Conservation (phyloP, 352 stramenopile species). For the Phytophthora crassamura region DNA sequence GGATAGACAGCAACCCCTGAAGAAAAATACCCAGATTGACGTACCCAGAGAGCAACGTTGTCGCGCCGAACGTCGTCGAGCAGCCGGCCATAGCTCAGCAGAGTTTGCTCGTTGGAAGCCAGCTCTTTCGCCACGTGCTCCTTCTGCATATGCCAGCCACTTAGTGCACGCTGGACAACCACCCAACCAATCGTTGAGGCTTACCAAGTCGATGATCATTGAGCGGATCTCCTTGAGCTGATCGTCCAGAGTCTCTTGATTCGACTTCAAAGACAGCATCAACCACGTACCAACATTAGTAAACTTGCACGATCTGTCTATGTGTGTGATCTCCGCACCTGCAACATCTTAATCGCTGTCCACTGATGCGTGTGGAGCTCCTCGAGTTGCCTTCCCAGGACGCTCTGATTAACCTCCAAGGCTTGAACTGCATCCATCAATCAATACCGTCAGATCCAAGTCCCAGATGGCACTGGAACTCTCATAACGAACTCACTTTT, state of each 20-base stretch:
- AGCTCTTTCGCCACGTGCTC: constrained; percentile 45
- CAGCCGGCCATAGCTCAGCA: constrained; percentile 40
- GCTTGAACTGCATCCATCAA: constrained; percentile 57
- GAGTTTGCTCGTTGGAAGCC: constrained; percentile 35
- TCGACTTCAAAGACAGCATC: constrained; percentile 30
- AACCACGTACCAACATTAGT: constrained; percentile 14
- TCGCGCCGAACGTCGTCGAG: constrained; percentile 54
- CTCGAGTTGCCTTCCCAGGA: constrained; percentile 60
- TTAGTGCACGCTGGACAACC: not conserved
- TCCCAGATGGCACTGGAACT: not conserved
- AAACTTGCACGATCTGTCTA: not conserved
- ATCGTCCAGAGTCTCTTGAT: constrained; percentile 55
- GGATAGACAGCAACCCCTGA: not conserved
- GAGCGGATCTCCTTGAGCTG: constrained; percentile 64
- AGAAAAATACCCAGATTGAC: not conserved
- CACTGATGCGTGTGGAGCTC: constrained; percentile 61
- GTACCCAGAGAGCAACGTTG: constrained; percentile 61
- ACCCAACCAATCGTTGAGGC: not conserved
- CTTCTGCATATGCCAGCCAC: constrained; percentile 35
- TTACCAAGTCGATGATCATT: constrained; percentile 59
- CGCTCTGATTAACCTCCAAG: constrained; percentile 72
- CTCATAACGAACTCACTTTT: constrained; percentile 58
- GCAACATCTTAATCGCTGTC: constrained; percentile 43
- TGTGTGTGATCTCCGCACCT: constrained; percentile 31
- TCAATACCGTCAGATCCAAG: not conserved